Evolutionary conservation across 306 rosid species (phyloP), one percentile per base, ranked within the genome.

Genomic region (Cicer judaicum): DNA sequence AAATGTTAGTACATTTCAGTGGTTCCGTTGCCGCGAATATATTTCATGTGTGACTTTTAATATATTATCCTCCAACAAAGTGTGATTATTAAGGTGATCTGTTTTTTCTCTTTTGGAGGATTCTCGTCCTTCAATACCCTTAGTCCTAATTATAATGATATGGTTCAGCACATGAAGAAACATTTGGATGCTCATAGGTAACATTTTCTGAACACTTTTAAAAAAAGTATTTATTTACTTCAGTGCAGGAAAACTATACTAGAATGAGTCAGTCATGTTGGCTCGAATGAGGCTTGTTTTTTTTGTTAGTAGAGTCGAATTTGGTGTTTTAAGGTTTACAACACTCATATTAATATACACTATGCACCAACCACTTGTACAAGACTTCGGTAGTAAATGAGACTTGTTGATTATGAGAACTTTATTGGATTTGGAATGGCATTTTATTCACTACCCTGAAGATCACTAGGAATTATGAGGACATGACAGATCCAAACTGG

Each of bases 131-230:
- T 62, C 55, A 38, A 19, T 38, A 74, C 15, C 52, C 18, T 4
- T 38, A 49, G 24, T 9, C 68, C 15, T 64, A 41, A 44, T 54
- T 41, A 39, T 69, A 9, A 36, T 68, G 16, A 47, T 52, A 48
- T 34, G 19, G 46, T 24, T 75, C 10, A n/a, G 64, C 24, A 64
- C 10, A 18, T 63, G 53, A 72, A 50, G 46, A 52, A 77, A 19
- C 43, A 46, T 68, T 76, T 43, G 64, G 70, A 79, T 56, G 39
- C 64, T 54, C 61, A 36, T 69, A 44, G 56, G 64, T 50, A n/a
- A 44, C 55, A 40, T 68, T 75, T 59, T 68, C 61, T 53, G 18
- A 13, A 50, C 29, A 16, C 77, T 66, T 78, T 53, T 10, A 24
- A 52, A 41, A n/a, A 5, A 78, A 68, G 76, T 60, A n/a, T 49